Conservation (phyloP, 768 basidiomycete genomes). For the Tricholoma saponaceum region DNA sequence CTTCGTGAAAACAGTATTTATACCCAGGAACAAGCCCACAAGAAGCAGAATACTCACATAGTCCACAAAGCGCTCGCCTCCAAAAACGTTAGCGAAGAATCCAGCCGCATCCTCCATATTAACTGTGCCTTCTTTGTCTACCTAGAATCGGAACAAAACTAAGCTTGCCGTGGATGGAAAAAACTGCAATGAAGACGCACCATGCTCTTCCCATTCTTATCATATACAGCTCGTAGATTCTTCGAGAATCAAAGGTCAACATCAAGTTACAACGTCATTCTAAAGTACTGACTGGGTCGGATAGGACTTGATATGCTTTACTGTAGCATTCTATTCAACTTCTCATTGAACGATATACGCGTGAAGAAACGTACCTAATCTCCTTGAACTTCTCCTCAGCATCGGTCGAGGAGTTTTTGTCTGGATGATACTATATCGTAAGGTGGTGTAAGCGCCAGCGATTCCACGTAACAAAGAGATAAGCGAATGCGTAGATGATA, state of each 20-base stretch:
- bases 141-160: constrained; percentile 29
- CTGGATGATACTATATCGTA: constrained; percentile 75
- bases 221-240: constrained; percentile 87
- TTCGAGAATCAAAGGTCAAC: constrained; percentile 21
- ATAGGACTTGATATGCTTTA: constrained; percentile 93
- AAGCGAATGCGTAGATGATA: background rate
- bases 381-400: constrained; percentile 98
- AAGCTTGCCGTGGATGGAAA: background rate
- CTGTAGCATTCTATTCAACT: constrained; percentile 30
- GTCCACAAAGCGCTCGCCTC: constrained; percentile 87
- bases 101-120: constrained; percentile 90
- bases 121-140: constrained; percentile 72
- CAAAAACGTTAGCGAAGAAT: constrained; percentile 95
- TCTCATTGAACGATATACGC: background rate
- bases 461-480: background rate
- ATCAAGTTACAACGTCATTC: constrained; percentile 4
- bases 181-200: constrained; percentile 33
- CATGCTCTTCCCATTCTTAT: constrained; percentile 92
- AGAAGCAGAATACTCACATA: constrained; percentile 56
- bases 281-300: constrained; percentile 59
- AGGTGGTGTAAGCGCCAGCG: background rate
- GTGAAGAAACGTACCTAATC: constrained; percentile 57
- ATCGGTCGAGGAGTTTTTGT: constrained; percentile 90
- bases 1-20: constrained; percentile 35
- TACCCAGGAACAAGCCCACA: background rate